A percentile compares a stretch with the other conserved stretches of the same genome.
Evolutionary conservation across 768 basidiomycete species (phyloP).

Genomic region (Naganishia onofrii): DNA sequence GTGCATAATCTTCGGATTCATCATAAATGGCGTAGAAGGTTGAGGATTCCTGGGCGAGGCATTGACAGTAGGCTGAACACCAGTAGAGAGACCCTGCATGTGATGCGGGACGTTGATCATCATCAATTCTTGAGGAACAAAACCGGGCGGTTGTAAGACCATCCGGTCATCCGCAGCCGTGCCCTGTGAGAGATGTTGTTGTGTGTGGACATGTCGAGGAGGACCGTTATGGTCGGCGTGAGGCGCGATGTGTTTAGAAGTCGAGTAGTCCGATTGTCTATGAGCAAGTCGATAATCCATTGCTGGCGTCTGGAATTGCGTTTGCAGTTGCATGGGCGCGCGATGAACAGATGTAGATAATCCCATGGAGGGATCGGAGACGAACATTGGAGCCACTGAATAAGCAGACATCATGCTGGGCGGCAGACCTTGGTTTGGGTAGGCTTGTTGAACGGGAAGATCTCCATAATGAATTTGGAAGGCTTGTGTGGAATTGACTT

Average conservation of each 20-base stretch:
- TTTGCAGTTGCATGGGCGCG: conserved; percentile 10
- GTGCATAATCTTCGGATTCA: neutral
- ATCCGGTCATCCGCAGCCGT: neutral
- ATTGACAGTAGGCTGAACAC: neutral
- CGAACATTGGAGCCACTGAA: neutral
- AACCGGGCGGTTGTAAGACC: neutral
- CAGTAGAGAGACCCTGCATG: neutral
- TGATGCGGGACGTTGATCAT: neutral
- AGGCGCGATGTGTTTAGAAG: neutral
- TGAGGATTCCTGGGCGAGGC: neutral
- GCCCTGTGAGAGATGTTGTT: neutral
- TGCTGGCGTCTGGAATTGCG: too few relatives aligned
- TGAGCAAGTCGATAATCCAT: neutral
- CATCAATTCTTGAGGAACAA: neutral
- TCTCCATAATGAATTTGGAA: neutral
- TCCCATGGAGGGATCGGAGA: neutral
- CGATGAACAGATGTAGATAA: neutral
- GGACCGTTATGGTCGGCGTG: neutral
- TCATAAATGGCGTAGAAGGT: neutral
- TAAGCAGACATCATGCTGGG: neutral
- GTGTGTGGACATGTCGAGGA: neutral
- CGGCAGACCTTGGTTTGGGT: neutral
- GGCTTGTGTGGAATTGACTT: neutral
- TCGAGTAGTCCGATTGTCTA: neutral
- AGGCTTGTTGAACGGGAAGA: neutral